Evolutionary conservation across 2,329 filamentous ascomycete species (phyloP).

Genomic region (Cordyceps farinosa): DNA sequence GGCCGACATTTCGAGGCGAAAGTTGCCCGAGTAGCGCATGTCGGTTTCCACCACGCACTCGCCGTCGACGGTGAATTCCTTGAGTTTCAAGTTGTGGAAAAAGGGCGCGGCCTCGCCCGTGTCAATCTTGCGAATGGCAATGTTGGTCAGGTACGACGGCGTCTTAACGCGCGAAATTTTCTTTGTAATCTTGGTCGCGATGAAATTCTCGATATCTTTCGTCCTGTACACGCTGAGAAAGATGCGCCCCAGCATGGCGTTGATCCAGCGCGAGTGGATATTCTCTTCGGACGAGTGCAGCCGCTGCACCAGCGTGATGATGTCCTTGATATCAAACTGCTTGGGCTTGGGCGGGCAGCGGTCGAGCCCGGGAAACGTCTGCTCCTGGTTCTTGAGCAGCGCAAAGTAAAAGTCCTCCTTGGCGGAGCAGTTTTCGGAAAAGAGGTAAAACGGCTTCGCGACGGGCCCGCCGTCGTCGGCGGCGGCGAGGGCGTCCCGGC

Average conservation of each 20-base stretch:
- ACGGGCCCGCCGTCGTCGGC: constrained; percentile 55
- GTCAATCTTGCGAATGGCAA: constrained; percentile 78
- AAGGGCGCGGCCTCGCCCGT: constrained; percentile 84
- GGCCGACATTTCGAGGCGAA: constrained; percentile 85
- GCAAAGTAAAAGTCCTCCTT: constrained; percentile 99
- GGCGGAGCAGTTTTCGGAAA: constrained; percentile 90
- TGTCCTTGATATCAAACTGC: constrained; percentile 77
- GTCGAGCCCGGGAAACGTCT: constrained; percentile 50
- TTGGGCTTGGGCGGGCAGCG: constrained; percentile 63
- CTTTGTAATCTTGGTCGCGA: constrained; percentile 85
- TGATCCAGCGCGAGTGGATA: constrained; percentile 86
- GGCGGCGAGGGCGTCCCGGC: constrained; percentile 55
- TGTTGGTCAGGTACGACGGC: constrained; percentile 81
- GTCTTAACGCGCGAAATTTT: constrained; percentile 94
- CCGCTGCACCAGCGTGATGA: constrained; percentile 84
- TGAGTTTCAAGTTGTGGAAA: constrained; percentile 82
- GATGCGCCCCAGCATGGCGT: constrained; percentile 81
- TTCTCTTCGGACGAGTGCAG: constrained; percentile 91
- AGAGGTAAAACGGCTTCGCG: constrained; percentile 86
- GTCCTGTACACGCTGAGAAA: constrained; percentile 89
- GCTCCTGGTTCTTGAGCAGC: constrained; percentile 78
- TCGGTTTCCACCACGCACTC: constrained; percentile 86
- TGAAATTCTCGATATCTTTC: constrained; percentile 70
- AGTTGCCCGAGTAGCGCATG: constrained; percentile 83
- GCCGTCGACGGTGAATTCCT: constrained; percentile 86